Evolutionary conservation across 2,329 filamentous ascomycete species (phyloP).

Genomic region (Cladosporium halotolerans): DNA sequence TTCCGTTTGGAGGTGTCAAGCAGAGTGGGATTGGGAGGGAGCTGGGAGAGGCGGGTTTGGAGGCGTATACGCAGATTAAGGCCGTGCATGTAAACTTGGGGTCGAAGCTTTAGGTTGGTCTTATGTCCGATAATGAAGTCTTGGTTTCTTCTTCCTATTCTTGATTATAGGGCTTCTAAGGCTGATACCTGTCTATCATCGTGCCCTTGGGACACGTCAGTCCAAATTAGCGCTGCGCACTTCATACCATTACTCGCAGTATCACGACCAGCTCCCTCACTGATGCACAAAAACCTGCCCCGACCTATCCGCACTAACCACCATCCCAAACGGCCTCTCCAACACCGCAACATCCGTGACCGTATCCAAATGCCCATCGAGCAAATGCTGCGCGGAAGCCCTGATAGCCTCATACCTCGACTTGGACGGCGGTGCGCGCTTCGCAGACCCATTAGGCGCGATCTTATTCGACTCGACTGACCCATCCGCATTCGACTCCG

Average conservation of each 20-base stretch:
- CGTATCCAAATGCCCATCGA: constrained; percentile 80
- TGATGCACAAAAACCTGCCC: constrained; percentile 83
- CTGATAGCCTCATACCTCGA: constrained; percentile 78
- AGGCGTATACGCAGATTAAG: constrained; percentile 57
- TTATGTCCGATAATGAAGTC: not conserved
- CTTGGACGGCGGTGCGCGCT: constrained; percentile 31
- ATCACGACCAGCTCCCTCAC: constrained; percentile 24
- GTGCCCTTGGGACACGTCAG: too few relatives aligned
- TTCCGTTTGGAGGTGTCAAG: constrained; percentile 59
- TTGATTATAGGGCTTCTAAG: too few relatives aligned
- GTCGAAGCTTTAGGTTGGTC: constrained; percentile 32
- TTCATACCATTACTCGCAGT: not conserved
- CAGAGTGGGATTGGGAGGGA: constrained; percentile 57
- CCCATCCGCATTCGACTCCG: constrained; percentile 16
- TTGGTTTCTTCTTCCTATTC: too few relatives aligned
- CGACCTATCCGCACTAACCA: constrained; percentile 79
- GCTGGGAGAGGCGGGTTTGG: constrained; percentile 54
- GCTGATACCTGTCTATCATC: too few relatives aligned
- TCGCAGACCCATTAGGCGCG: constrained; percentile 31
- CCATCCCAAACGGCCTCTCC: constrained; percentile 87
- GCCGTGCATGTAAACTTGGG: constrained; percentile 45
- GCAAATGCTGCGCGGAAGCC: constrained; percentile 78
- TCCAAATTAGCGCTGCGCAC: not conserved
- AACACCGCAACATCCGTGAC: constrained; percentile 84
- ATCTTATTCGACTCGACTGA: constrained; percentile 24